Base-by-base conservation (phyloP, 371 early-diverging fungal genomes). In the Chytridium lagenaria region DNA sequence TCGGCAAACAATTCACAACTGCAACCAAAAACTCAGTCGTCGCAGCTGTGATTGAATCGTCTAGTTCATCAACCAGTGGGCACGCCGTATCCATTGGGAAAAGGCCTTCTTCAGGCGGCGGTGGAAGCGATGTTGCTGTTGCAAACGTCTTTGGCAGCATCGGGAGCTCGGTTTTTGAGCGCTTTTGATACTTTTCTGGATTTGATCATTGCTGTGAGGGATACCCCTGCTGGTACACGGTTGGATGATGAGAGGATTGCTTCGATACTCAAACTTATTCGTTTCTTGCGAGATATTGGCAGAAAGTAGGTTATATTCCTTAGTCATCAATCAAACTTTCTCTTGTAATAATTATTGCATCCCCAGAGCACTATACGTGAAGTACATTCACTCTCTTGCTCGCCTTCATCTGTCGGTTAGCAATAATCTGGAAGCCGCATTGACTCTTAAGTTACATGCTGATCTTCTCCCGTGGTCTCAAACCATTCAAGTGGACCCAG, bases 351-450 rank as follows among this genome's bases (percentile, higher is more conserved):
- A 19, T 5, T 61, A 23, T 70, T 70, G 31, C 63, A 33, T 38
- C 23, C 5, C 26, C 37, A 87, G 89, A 33, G 87, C 87, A 33
- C 84, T 92, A 7, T 92, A 91, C 68, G 80, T 91, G 51, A 90
- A 91, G 76, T 92, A 92, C 74, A 89, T 90, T 7, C 91, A 92
- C 69, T 84, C 86, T 33, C 73, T 93, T 31, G 85, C 87, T 3
- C 80, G 87, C 10, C 77, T 90, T 55, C 92, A 92, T 74, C 40
- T 90, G 15, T 78, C 81, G n/a, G 80, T 79, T 51, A 81, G 82
- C 38, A 90, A 92, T 67, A 84, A 77, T 69, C 84, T 89, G 44
- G 93, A 94, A 74, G 92, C 93, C 1, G 93, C 88, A 0, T 70
- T 91, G 71, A 85, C 92, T 0, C 80, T 93, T 1, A 87, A 87